phyloP scores from a whole-genome alignment of 768 basidiomycete genomes.

The Dendrothele bispora region DNA sequence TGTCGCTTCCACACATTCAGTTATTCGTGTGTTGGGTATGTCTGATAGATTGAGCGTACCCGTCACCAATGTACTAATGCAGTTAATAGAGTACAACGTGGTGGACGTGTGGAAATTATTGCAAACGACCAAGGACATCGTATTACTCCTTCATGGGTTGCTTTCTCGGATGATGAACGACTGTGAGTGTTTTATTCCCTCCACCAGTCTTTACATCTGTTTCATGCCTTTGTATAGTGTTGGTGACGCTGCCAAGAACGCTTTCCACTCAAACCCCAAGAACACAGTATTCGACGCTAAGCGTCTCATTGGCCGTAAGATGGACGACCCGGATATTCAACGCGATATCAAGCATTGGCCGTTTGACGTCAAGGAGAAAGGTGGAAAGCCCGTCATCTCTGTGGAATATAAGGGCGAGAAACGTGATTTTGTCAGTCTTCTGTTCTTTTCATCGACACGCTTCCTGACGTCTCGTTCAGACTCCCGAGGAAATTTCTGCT shows the following conservation, averaged over 20 bases:
- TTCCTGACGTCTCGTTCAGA: slow-evolving; percentile 7
- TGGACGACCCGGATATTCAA: slow-evolving; percentile 40
- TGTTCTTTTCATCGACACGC: background rate
- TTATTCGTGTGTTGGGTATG: slow-evolving; percentile 95
- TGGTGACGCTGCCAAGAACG: slow-evolving; percentile 96
- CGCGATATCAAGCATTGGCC: slow-evolving; percentile 39
- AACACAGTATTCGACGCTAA: slow-evolving; percentile 66
- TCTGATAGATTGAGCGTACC: slow-evolving; percentile 6
- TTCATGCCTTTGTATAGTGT: slow-evolving; percentile 47
- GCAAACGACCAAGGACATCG: slow-evolving; percentile 54
- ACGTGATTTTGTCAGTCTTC: slow-evolving; percentile 36
- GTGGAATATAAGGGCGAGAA: slow-evolving; percentile 42
- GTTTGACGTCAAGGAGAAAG: slow-evolving; percentile 23
- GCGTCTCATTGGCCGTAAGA: slow-evolving; percentile 43
- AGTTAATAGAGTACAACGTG: slow-evolving; percentile 67
- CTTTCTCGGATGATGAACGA: slow-evolving; percentile 55
- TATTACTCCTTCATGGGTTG: slow-evolving; percentile 59
- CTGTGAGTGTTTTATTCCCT: slow-evolving; percentile 30
- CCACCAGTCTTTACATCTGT: background rate
- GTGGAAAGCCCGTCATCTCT: slow-evolving; percentile 45
- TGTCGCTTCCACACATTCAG: slow-evolving; percentile 44
- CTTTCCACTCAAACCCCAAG: slow-evolving; percentile 83
- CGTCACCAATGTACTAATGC: background rate
- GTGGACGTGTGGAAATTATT: slow-evolving; percentile 66
- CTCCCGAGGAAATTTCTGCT: slow-evolving; percentile 44